A percentile compares a stretch with the other conserved stretches of the same genome.
Evolutionary conservation across 805 yeast genomes (phyloP).

Genomic region (Diddensiella santjacobensis): DNA sequence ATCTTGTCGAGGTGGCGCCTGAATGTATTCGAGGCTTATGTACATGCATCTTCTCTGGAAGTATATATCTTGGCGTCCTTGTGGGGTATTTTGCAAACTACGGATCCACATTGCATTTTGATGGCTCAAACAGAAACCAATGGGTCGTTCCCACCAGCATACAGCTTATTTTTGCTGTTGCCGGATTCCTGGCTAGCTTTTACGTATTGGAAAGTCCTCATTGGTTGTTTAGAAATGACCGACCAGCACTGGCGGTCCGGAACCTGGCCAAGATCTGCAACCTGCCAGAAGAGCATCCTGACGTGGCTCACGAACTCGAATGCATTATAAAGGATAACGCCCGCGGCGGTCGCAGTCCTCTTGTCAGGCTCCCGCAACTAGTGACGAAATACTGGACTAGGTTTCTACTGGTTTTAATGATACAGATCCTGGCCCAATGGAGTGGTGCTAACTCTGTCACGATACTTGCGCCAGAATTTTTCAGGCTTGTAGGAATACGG

Average conservation of each 20-base stretch:
- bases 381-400: constrained; percentile 41
- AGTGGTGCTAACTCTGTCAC: constrained; percentile 57
- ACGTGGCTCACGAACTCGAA: constrained; percentile 48
- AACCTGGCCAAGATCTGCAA: constrained; percentile 43
- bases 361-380: too few relatives aligned
- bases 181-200: constrained; percentile 40
- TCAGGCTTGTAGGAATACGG: constrained; percentile 44
- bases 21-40: constrained; percentile 49
- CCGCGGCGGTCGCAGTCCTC: too few relatives aligned
- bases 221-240: constrained; percentile 46
- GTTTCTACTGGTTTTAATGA: constrained; percentile 40
- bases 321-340: constrained; percentile 41
- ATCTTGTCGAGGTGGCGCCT: constrained; percentile 53
- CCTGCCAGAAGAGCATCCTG: constrained; percentile 46
- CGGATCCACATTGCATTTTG: constrained; percentile 48
- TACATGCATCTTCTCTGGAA: constrained; percentile 52
- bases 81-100: constrained; percentile 48
- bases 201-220: constrained; percentile 50
- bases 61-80: constrained; percentile 54
- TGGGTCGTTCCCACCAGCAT: constrained; percentile 53
- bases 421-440: constrained; percentile 55
- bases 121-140: constrained; percentile 37
- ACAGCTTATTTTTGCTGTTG: constrained; percentile 48
- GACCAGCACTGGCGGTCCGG: constrained; percentile 39
- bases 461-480: constrained; percentile 52